Conservation (phyloP, 192 early-diverging fungal species). For the Mortierella hygrophila region DNA sequence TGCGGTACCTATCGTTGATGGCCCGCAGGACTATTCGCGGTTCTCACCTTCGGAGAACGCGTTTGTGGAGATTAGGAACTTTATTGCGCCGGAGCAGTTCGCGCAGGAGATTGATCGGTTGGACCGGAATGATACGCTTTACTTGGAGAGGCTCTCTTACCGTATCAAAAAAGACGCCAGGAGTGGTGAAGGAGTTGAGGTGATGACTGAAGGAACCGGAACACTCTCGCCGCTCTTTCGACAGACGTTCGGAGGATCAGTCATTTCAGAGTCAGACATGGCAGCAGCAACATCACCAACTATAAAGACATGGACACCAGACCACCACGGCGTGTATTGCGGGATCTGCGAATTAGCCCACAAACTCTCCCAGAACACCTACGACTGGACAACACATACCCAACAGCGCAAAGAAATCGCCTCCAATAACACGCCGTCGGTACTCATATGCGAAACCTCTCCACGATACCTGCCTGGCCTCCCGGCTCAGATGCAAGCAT, state of each 20-base stretch:
- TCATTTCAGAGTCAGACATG: not conserved
- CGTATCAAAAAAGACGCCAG: too few relatives aligned
- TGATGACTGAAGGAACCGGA: not conserved
- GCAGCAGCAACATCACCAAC: not conserved
- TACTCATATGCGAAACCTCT: not conserved
- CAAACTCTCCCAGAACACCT: not conserved
- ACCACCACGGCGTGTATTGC: constrained; percentile 23
- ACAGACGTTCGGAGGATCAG: not conserved
- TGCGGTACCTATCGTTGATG: constrained; percentile 36
- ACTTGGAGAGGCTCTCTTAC: constrained; percentile 8
- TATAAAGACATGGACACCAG: not conserved
- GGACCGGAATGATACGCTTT: constrained; percentile 17
- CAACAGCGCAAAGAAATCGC: not conserved
- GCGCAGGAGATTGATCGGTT: constrained; percentile 17
- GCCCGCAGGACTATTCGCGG: constrained; percentile 22
- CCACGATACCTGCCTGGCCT: constrained; percentile 23
- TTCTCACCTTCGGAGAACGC: constrained; percentile 25
- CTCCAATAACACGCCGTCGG: not conserved
- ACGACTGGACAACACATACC: constrained; percentile 10
- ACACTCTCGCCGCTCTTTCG: not conserved
- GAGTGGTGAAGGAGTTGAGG: not conserved
- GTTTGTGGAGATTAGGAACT: constrained; percentile 14
- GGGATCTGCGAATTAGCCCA: constrained; percentile 32
- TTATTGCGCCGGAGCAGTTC: constrained; percentile 29
- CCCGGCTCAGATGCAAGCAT: constrained; percentile 23